Evolutionary conservation across 1,139 yeast species (phyloP), one percentile per base, ranked within the genome.

Genomic region (Diutina rugosa): DNA sequence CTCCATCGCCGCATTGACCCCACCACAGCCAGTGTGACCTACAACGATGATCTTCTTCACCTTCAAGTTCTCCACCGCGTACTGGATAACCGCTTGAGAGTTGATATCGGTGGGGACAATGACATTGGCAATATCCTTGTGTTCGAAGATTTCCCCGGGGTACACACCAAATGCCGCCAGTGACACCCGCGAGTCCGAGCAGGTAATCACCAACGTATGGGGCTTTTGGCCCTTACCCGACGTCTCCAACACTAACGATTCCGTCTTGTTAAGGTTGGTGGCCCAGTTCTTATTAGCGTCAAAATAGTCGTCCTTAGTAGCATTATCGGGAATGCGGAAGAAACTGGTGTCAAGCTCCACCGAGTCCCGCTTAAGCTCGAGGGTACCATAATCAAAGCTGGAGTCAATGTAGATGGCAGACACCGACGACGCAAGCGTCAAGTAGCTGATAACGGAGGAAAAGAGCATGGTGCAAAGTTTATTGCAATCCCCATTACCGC

Each of bases 21-120:
- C 53, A 18, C 53, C 53, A 32, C 53, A 49, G 6, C 53, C 53
- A 18, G 53, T 49, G n/a, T 49, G 53, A 4, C 53, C 53, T 28
- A 49, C 16, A 5, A 49, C 53, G 6, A 49, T 49, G 28, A 49
- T 18, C 53, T 49, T 49, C 29, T 49, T 49, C 28, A 49, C 53
- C 44, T 49, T 32, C 8, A 49, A 16, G 28, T 49, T 49, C 2
- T 14, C 53, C 53, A 49, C 53, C 30, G 53, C 53, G 16, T 49
- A 49, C 44, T 49, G 53, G n/a, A 49, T 18, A 45, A 49, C 53
- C 53, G 53, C 53, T 16, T 49, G 53, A 26, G 28, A n/a, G 35
- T 49, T 49, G 26, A 49, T 49, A 32, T 49, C 53, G 10, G 12
- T 18, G 21, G 53, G 28, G 1, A 10, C 32, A 16, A 49, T 32